phyloP scores from a whole-genome alignment of 345 rosid species.

The Eucalyptus regnans region DNA sequence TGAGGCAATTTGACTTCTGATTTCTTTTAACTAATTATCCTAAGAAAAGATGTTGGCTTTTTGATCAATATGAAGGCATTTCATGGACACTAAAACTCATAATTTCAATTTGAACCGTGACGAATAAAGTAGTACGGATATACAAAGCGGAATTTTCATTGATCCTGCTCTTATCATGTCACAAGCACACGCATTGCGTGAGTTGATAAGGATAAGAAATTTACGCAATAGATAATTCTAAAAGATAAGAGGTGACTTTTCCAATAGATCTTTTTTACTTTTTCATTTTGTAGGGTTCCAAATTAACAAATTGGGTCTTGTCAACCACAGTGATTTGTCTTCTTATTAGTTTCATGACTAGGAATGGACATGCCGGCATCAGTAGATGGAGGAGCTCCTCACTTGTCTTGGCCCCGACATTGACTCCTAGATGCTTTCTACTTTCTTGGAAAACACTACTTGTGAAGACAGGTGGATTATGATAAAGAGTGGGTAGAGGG shows the following conservation, averaged over 20 bases:
- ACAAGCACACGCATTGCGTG: fast-evolving
- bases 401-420: neutral
- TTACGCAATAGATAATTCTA: neutral
- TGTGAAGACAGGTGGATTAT: neutral
- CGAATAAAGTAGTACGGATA: neutral
- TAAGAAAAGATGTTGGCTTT: neutral
- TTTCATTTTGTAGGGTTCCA: neutral
- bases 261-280: too few relatives aligned
- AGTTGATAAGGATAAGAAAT: neutral
- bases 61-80: neutral
- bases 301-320: neutral
- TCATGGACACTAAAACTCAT: neutral
- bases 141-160: neutral
- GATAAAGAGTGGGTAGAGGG: neutral
- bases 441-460: neutral
- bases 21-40: neutral
- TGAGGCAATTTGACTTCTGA: neutral
- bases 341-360: neutral
- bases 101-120: neutral
- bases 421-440: neutral
- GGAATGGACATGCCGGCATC: neutral
- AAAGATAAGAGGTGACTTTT: neutral
- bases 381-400: neutral
- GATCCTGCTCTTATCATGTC: neutral
- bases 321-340: neutral